phyloP scores from a whole-genome alignment of 257 asterid genomes.

The Pogostemon cablin region DNA sequence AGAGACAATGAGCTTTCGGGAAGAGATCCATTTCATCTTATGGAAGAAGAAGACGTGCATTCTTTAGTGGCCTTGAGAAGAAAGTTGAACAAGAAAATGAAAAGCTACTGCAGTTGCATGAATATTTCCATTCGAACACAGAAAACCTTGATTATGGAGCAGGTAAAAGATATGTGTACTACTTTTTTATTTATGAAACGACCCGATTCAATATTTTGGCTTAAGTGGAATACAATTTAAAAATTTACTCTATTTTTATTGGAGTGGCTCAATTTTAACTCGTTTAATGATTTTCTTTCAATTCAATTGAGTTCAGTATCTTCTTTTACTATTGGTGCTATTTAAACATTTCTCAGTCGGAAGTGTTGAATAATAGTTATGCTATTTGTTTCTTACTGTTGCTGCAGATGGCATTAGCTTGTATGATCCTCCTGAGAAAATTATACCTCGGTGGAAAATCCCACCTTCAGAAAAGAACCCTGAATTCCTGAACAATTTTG shows the following conservation, averaged over 20 bases:
- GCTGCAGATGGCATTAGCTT: slow-evolving; percentile 84
- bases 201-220: slow-evolving; percentile 14
- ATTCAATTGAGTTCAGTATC: neutral
- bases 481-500: slow-evolving; percentile 55
- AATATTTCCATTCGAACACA: slow-evolving; percentile 84
- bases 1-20: slow-evolving; percentile 96
- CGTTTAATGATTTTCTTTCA: neutral
- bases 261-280: slow-evolving; percentile 5
- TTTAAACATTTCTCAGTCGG: neutral
- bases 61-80: slow-evolving; percentile 88
- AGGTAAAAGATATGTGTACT: slow-evolving; percentile 52
- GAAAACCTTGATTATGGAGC: slow-evolving; percentile 97
- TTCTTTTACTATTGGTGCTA: neutral
- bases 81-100: slow-evolving; percentile 77
- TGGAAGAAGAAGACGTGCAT: slow-evolving; percentile 63
- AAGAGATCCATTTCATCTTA: slow-evolving; percentile 85
- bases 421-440: slow-evolving; percentile 84
- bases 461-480: slow-evolving; percentile 76
- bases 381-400: slow-evolving; percentile 28
- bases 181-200: slow-evolving; percentile 14
- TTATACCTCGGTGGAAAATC: slow-evolving; percentile 87
- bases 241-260: neutral
- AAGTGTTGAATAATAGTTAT: slow-evolving; percentile 10
- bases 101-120: slow-evolving; percentile 71
- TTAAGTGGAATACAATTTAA: slow-evolving; percentile 7